Conservation (phyloP, 1,139 yeast species). For the Diutina siamensis region DNA sequence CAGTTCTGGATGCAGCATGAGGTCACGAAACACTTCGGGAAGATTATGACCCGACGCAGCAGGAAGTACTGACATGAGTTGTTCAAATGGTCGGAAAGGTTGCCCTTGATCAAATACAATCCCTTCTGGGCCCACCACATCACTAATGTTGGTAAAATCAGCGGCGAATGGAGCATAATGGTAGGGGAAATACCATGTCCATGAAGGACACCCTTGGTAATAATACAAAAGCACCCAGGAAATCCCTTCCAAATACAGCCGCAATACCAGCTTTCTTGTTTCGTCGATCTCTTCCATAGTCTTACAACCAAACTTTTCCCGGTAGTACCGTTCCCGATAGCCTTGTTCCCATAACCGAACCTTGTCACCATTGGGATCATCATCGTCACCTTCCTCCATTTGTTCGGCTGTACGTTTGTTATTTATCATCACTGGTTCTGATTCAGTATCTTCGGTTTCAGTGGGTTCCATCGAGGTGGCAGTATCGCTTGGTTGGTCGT, state of each 20-base stretch:
- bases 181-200: slow-evolving; percentile 88
- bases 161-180: slow-evolving; percentile 93
- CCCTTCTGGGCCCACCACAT: slow-evolving; percentile 15
- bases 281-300: slow-evolving; percentile 45
- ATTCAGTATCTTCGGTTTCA: slow-evolving; percentile 32
- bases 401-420: slow-evolving; percentile 54
- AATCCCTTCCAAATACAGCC: slow-evolving; percentile 82
- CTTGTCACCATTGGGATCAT: slow-evolving; percentile 62
- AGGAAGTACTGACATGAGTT: slow-evolving; percentile 95
- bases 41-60: slow-evolving; percentile 77
- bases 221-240: slow-evolving; percentile 94
- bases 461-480: slow-evolving; percentile 47
- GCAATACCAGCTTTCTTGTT: slow-evolving; percentile 38
- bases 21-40: slow-evolving; percentile 64
- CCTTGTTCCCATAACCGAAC: slow-evolving; percentile 61
- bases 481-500: slow-evolving; percentile 55
- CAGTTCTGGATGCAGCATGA: slow-evolving; percentile 84
- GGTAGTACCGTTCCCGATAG: slow-evolving; percentile 39
- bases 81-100: slow-evolving; percentile 92
- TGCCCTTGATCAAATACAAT: slow-evolving; percentile 55
- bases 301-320: slow-evolving; percentile 62
- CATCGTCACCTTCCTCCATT: slow-evolving; percentile 41
- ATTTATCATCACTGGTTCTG: slow-evolving; percentile 48
- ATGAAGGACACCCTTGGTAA: slow-evolving; percentile 80
- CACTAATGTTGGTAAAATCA: slow-evolving; percentile 47